A percentile compares a stretch with the other conserved stretches of the same genome.
Conservation (phyloP, 1,284 basidiomycete species). For the Hemileia vastatrix region DNA sequence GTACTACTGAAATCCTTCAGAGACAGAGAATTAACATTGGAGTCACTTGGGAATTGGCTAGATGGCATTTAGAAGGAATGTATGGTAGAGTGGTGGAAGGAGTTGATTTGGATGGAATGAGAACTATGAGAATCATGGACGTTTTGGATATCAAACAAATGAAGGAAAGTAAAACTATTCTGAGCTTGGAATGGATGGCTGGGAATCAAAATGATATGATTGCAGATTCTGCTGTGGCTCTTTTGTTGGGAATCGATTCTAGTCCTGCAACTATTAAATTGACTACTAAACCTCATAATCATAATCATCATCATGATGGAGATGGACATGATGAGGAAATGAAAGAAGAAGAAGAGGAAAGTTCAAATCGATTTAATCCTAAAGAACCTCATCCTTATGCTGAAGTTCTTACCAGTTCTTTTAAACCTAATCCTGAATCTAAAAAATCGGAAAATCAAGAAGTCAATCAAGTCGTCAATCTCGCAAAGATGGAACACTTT, state of each 20-base stretch:
- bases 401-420: conserved; percentile 1
- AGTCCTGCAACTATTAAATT: too few relatives aligned
- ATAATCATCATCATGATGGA: conserved; percentile 30
- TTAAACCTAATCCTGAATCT: background rate
- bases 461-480: conserved; percentile 25
- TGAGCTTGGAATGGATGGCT: conserved; percentile 90
- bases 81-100: conserved; percentile 83
- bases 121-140: conserved; percentile 79
- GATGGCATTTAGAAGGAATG: conserved; percentile 97
- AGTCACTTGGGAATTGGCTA: conserved; percentile 80
- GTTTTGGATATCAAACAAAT: conserved; percentile 76
- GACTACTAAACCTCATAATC: conserved; percentile 33
- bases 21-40: conserved; percentile 70
- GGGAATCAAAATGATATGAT: conserved; percentile 97
- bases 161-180: conserved; percentile 62
- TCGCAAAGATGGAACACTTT: conserved; percentile 35
- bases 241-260: conserved; percentile 82
- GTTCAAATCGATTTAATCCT: background rate
- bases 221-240: conserved; percentile 85
- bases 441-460: conserved; percentile 16
- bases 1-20: conserved; percentile 79
- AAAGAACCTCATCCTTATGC: conserved; percentile 5
- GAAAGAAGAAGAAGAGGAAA: background rate
- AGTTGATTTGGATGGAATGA: conserved; percentile 61
- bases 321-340: conserved; percentile 21